These are phyloP conservation scores for Cardiospermum halicacabum DNA, from an alignment of 345 rosid species.

Conservation along the genomic window DNA sequence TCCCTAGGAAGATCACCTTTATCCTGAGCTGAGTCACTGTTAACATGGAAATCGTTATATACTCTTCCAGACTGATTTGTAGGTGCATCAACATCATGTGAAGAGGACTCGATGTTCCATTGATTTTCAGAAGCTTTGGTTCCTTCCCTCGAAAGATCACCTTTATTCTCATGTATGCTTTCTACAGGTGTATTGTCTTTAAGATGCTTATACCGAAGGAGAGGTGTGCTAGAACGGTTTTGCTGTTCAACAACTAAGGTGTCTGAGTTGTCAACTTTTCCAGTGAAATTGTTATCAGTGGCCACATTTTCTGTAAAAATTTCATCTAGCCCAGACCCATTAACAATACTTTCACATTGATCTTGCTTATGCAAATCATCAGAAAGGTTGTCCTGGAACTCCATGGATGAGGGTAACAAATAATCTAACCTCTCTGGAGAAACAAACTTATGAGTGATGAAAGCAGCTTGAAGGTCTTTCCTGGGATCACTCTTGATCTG, in stretches of 20 bases:
- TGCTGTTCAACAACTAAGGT: slow-evolving; percentile 23
- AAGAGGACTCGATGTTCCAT: slow-evolving; percentile 20
- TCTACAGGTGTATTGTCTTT: slow-evolving; percentile 26
- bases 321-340: slow-evolving; percentile 27
- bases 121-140: slow-evolving; percentile 25
- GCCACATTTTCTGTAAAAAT: slow-evolving; percentile 17
- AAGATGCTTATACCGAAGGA: slow-evolving; percentile 21
- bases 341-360: slow-evolving; percentile 12
- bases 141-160: too few species aligned
- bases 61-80: slow-evolving; percentile 23
- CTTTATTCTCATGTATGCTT: too few species aligned
- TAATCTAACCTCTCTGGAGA: slow-evolving; percentile 32
- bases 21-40: slow-evolving; percentile 20
- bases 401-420: slow-evolving; percentile 22
- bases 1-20: slow-evolving; percentile 26
- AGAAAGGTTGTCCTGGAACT: slow-evolving; percentile 16
- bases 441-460: slow-evolving; percentile 22
- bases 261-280: slow-evolving; percentile 19
- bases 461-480: slow-evolving; percentile 16
- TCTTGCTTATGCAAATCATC: slow-evolving; percentile 30
- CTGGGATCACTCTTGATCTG: slow-evolving; percentile 17
- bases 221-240: slow-evolving; percentile 21
- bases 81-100: slow-evolving; percentile 16
- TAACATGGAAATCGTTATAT: slow-evolving; percentile 16
- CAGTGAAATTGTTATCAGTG: slow-evolving; percentile 20